These are phyloP conservation scores for Monosporascus sp. DNA, from an alignment of 2,329 filamentous ascomycete genomes.

Conservation along the genomic window DNA sequence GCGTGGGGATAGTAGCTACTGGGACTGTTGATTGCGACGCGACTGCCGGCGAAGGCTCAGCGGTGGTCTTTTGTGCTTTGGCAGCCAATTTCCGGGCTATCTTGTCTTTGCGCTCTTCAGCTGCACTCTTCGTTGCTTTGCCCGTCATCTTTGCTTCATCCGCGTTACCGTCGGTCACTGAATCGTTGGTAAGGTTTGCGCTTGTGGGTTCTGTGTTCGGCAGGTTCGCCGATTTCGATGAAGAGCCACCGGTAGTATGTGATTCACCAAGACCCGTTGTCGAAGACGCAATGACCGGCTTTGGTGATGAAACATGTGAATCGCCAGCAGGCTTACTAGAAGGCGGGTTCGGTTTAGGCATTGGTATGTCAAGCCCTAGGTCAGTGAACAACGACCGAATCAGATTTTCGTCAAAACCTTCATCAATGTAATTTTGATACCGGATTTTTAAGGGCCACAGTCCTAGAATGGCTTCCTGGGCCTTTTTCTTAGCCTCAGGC, in stretches of 20 bases:
- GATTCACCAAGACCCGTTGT: neutral
- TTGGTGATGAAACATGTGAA: constrained; percentile 1
- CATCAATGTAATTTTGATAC: constrained; percentile 66
- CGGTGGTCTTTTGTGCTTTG: constrained; percentile 24
- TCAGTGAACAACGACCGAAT: constrained; percentile 63
- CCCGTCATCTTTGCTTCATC: constrained; percentile 10
- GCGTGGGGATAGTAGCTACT: neutral
- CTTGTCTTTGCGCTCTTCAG: constrained; percentile 29
- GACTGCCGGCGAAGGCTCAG: neutral
- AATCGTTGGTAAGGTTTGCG: neutral
- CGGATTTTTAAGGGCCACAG: constrained; percentile 63
- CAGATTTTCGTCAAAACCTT: constrained; percentile 62
- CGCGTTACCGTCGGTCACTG: constrained; percentile 1
- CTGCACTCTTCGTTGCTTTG: constrained; percentile 18
- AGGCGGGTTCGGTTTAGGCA: constrained; percentile 15
- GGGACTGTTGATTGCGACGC: neutral
- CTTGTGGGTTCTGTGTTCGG: neutral
- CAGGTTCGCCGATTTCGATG: constrained; percentile 2
- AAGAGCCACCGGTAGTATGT: constrained; percentile 2
- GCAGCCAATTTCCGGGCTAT: constrained; percentile 28
- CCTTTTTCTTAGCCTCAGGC: constrained; percentile 47
- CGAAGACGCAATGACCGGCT: neutral
- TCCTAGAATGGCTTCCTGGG: constrained; percentile 61
- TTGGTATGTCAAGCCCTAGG: constrained; percentile 51
- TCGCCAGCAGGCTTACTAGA: constrained; percentile 3